phyloP scores from a whole-genome alignment of 2,329 filamentous ascomycete genomes.

The Nothophoma quercina region DNA sequence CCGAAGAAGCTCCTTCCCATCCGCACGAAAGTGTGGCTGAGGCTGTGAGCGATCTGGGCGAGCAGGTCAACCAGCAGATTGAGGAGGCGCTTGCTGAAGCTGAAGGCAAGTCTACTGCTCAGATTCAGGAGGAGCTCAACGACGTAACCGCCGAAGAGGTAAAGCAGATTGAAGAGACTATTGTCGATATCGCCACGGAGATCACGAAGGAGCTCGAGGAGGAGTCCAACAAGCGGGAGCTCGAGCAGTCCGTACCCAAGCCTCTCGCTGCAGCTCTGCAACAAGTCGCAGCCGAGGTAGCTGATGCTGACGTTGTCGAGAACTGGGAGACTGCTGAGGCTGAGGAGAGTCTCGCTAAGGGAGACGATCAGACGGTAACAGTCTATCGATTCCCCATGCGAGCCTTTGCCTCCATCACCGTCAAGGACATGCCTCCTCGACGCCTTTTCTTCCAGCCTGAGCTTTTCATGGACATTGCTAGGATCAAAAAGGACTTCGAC shows the following conservation, averaged over 20 bases:
- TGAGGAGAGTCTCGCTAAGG: constrained; percentile 72
- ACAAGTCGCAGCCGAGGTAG: constrained; percentile 64
- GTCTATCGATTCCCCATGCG: constrained; percentile 97
- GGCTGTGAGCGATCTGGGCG: constrained; percentile 71
- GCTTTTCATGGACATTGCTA: constrained; percentile 88
- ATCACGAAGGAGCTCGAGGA: constrained; percentile 60
- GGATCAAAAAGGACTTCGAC: constrained; percentile 96
- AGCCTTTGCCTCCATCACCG: constrained; percentile 89
- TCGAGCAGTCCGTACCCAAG: constrained; percentile 63
- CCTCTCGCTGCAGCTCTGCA: constrained; percentile 65
- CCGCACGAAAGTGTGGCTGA: constrained; percentile 72
- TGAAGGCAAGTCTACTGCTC: constrained; percentile 45
- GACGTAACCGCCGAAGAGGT: constrained; percentile 54
- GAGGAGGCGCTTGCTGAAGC: constrained; percentile 69
- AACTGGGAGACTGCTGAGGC: constrained; percentile 90
- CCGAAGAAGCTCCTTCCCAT: constrained; percentile 33
- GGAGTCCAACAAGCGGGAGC: constrained; percentile 57
- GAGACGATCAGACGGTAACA: constrained; percentile 72
- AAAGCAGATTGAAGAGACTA: constrained; percentile 62
- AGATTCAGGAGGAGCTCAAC: constrained; percentile 56
- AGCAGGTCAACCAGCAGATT: constrained; percentile 66
- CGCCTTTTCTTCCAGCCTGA: constrained; percentile 75
- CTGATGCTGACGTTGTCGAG: constrained; percentile 70
- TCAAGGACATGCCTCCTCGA: constrained; percentile 65
- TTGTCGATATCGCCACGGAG: constrained; percentile 58